Evolutionary conservation across 441 rosid genomes (phyloP), one percentile per base, ranked within the genome.

Genomic region (Corymbia calophylla): DNA sequence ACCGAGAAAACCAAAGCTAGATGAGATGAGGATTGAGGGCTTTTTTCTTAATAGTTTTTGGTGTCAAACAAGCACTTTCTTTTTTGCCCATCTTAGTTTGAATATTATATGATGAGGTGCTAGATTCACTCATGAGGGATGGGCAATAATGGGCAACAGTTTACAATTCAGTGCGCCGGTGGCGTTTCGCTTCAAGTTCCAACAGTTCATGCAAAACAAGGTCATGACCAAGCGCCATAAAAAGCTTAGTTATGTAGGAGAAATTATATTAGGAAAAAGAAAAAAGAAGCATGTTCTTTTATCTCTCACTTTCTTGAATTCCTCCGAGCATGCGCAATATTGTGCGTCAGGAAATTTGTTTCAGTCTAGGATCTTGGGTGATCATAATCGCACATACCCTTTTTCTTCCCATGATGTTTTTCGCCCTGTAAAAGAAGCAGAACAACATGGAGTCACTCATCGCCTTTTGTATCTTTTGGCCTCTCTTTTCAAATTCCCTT

Each of bases 301-400:
- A 90, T 91, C 90, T 91, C 85, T 90, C 92, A 91, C 98, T 96
- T 96, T 96, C 94, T 96, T 93, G 96, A 95, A 95, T 93, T 95
- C 91, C 93, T 89, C 92, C 89, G 87, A 95, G 97, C 95, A 95
- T 93, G 97, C 97, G 96, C 93, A 91, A 93, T 91, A 91, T 90
- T 90, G 88, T 91, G 86, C 92, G 84, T 89, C 89, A 91, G 89
- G 84, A 44, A 6, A 44, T 44, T 12, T 77, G 9, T 77, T 77
- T 87, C 32, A 73, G 66, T 64, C 29, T 87, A 73, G 64, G 87
- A 60, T 91, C 86, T 87, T 73, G 70, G 70, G 90, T n/a, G 89
- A 55, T 90, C 91, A 70, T 88, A 91, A 91, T 88, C 90, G 92
- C 92, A 87, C 44, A 62, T 87, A 49, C 62, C 39, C 85, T 87